A percentile compares a stretch with the other conserved stretches of the same genome.
Evolutionary conservation across 2,329 filamentous ascomycete species (phyloP).

Genomic region (Hypocreales sp.): DNA sequence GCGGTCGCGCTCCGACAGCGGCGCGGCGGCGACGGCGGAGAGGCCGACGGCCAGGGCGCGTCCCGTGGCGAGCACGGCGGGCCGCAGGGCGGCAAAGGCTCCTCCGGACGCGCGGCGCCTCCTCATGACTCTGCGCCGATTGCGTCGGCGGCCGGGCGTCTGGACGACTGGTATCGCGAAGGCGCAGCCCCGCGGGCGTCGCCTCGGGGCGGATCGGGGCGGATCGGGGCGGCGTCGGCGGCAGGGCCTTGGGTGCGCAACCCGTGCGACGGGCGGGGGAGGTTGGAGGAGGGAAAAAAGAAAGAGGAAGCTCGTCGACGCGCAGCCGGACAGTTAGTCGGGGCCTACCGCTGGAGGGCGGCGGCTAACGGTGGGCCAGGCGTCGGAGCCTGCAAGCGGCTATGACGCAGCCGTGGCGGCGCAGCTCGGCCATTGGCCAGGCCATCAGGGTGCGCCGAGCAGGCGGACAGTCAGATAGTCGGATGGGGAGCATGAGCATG

Average conservation of each 20-base stretch:
- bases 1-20: conserved; percentile 19
- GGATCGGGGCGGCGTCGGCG: no score
- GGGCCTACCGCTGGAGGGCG: no score
- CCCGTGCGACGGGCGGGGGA: background rate
- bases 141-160: no score
- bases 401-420: conserved; percentile 1
- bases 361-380: conserved; percentile 1
- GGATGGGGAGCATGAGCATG: no score
- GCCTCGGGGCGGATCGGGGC: no score
- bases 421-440: no score
- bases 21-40: conserved; percentile 31
- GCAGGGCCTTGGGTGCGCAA: background rate
- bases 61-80: conserved; percentile 33
- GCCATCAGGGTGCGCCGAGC: no score
- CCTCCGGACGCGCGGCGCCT: conserved; percentile 10
- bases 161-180: no score
- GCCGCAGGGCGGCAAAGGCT: conserved; percentile 26
- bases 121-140: no score
- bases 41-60: conserved; percentile 34
- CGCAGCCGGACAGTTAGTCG: no score
- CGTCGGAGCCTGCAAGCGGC: conserved; percentile 1
- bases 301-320: background rate
- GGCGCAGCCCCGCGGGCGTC: no score
- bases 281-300: background rate
- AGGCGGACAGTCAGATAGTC: no score